phyloP scores from a whole-genome alignment of 345 rosid species.

The Hypericum androsaemum region DNA sequence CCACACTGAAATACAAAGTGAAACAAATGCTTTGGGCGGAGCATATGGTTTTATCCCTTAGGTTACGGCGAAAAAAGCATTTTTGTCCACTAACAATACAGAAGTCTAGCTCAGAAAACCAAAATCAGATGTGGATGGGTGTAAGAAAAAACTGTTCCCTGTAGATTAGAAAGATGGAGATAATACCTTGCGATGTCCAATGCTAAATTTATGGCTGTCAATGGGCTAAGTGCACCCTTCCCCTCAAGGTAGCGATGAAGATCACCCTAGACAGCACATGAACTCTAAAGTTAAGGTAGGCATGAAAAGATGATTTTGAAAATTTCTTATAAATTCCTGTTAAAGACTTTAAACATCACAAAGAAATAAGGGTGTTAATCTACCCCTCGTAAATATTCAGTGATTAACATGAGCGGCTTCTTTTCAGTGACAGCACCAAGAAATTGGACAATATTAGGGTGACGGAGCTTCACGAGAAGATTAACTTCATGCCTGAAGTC shows the following conservation, averaged over 20 bases:
- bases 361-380: neutral
- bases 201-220: conserved; percentile 82
- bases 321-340: conserved; percentile 6
- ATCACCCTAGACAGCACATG: conserved; percentile 58
- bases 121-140: too few species aligned
- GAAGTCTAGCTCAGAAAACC: too few species aligned
- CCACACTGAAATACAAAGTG: too few species aligned
- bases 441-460: conserved; percentile 97
- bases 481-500: conserved; percentile 99
- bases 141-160: neutral
- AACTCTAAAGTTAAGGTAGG: conserved; percentile 5
- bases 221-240: conserved; percentile 81
- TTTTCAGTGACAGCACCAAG: conserved; percentile 96
- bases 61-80: too few species aligned
- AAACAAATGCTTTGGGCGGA: too few species aligned
- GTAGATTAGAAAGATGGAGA: neutral
- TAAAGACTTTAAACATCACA: too few species aligned
- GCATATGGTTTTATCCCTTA: too few species aligned
- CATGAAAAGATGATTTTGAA: conserved; percentile 5
- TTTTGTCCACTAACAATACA: too few species aligned
- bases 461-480: conserved; percentile 96
- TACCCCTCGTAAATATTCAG: conserved; percentile 95
- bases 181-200: conserved; percentile 85
- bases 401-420: conserved; percentile 99
- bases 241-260: conserved; percentile 94